phyloP scores from a whole-genome alignment of 1,284 basidiomycete species.

The Malassezia furfur region DNA sequence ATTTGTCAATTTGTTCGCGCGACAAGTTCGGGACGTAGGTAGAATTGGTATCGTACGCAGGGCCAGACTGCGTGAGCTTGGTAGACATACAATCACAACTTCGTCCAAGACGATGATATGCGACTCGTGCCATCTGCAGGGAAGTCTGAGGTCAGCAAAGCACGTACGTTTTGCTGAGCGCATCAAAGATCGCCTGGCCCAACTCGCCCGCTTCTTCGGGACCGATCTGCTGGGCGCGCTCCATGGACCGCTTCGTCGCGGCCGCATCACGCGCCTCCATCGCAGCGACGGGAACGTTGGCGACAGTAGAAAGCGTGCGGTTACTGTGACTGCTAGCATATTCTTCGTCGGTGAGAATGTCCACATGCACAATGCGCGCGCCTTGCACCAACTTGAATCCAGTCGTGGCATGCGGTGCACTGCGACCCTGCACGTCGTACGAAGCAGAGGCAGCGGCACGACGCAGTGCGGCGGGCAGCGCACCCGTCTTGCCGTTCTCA shows the following conservation, averaged over 20 bases:
- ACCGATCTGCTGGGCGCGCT: conserved; percentile 24
- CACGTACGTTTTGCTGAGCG: conserved; percentile 44
- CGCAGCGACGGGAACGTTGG: conserved; percentile 23
- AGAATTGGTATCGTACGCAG: conserved; percentile 29
- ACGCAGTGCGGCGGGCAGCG: conserved; percentile 17
- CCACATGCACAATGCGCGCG: conserved; percentile 20
- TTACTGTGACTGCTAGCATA: conserved; percentile 6
- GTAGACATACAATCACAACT: conserved; percentile 24
- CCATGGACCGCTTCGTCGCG: conserved; percentile 25
- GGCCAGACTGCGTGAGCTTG: conserved; percentile 19
- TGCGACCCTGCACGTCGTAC: conserved; percentile 13
- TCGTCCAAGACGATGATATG: conserved; percentile 48
- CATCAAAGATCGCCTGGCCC: conserved; percentile 40
- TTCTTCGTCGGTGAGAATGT: conserved; percentile 10
- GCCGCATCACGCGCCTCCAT: conserved; percentile 28
- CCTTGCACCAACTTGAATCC: conserved; percentile 41
- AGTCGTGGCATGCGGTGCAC: conserved; percentile 1
- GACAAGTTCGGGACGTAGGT: conserved; percentile 34
- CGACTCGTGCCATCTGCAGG: conserved; percentile 41
- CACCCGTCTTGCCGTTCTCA: conserved; percentile 23
- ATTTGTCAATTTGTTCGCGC: conserved; percentile 26
- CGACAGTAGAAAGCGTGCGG: conserved; percentile 19
- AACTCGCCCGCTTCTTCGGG: conserved; percentile 30
- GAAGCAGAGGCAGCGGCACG: conserved; percentile 26
- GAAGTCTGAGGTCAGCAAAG: conserved; percentile 20